phyloP scores from a whole-genome alignment of 176 grass and related monocot genomes.

The Oryza coarctata region DNA sequence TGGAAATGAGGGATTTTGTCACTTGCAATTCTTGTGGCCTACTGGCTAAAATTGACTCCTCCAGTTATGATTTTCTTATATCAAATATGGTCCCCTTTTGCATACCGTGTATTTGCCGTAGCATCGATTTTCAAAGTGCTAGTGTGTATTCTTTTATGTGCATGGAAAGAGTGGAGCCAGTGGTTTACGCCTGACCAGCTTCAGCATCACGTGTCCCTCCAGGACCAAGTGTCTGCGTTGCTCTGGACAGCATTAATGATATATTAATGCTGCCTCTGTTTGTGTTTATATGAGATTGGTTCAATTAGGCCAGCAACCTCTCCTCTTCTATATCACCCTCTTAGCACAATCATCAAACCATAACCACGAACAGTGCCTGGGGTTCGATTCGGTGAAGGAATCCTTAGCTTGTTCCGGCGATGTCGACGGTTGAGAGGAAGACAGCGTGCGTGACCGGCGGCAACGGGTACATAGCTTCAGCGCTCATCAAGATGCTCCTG shows the following conservation, averaged over 20 bases:
- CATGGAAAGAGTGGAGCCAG: background rate
- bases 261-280: too few species aligned
- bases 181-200: too few species aligned
- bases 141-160: background rate
- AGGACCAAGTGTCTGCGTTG: too few species aligned
- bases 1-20: constrained; percentile 60
- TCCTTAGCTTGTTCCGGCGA: background rate
- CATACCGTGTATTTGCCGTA: background rate
- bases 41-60: constrained; percentile 28
- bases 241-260: too few species aligned
- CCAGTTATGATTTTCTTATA: background rate
- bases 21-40: constrained; percentile 1
- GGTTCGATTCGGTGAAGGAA: too few species aligned
- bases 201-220: too few species aligned
- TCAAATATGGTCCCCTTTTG: background rate
- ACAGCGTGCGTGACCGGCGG: constrained; percentile 67
- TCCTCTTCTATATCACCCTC: too few species aligned
- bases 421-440: constrained; percentile 14
- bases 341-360: too few species aligned
- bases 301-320: too few species aligned
- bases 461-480: constrained; percentile 59
- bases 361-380: too few species aligned
- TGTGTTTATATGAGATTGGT: too few species aligned
- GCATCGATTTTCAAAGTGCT: background rate
- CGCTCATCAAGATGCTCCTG: constrained; percentile 60